Percentiles rank a stretch among this genome's conserved stretches.
phyloP scores from a whole-genome alignment of 2,329 filamentous ascomycete genomes.

The Phaeomoniella chlamydospora region DNA sequence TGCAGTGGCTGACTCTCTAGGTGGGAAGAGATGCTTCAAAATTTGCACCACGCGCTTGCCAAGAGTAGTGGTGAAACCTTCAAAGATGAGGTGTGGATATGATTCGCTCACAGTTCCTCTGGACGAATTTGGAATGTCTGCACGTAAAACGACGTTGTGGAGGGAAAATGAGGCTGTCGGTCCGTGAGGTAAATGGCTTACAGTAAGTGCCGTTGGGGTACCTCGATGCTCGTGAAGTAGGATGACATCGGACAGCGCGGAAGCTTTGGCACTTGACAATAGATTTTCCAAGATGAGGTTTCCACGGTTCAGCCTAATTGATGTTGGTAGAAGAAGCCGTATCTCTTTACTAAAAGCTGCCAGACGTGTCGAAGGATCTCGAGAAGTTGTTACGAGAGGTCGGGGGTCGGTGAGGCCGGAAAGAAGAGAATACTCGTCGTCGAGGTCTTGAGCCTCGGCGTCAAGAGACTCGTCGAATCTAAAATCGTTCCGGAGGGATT shows the following conservation, averaged over 20 bases:
- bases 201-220: constrained; percentile 75
- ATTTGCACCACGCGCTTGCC: constrained; percentile 78
- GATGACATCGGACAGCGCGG: constrained; percentile 71
- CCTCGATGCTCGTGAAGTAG: constrained; percentile 86
- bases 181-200: constrained; percentile 78
- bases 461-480: constrained; percentile 82
- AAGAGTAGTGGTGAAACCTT: constrained; percentile 72
- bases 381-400: constrained; percentile 78
- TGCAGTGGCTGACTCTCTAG: constrained; percentile 58
- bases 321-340: constrained; percentile 65
- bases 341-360: constrained; percentile 91
- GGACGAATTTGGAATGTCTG: constrained; percentile 79
- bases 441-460: constrained; percentile 69
- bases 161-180: constrained; percentile 78
- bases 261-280: constrained; percentile 64
- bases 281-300: constrained; percentile 79
- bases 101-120: constrained; percentile 81
- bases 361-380: constrained; percentile 72
- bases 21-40: constrained; percentile 86
- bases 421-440: constrained; percentile 82
- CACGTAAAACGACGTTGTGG: constrained; percentile 82
- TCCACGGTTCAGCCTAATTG: constrained; percentile 79
- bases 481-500: constrained; percentile 68
- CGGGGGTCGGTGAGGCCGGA: constrained; percentile 85
- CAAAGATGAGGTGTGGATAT: constrained; percentile 91